These are phyloP conservation scores for Sicyos baderoa DNA, from an alignment of 306 rosid genomes.

Conservation along the genomic window DNA sequence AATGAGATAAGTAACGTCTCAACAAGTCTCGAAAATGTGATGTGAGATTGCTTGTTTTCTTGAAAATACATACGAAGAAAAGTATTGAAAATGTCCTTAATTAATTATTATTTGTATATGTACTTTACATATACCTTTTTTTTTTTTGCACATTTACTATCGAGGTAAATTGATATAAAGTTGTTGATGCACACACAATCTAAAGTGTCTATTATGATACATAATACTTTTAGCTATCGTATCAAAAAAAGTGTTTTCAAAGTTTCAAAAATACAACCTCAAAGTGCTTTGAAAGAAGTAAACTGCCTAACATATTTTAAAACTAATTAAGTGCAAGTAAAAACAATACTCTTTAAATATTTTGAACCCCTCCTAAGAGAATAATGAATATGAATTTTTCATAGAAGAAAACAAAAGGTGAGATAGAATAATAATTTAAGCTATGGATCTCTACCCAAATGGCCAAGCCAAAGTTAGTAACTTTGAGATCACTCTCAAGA, in stretches of 20 bases:
- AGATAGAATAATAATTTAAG: neutral
- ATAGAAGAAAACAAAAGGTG: neutral
- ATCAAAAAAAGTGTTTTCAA: neutral
- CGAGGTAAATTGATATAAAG: neutral
- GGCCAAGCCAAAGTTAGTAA: neutral
- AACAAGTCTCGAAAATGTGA: too few species aligned
- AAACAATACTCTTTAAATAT: neutral
- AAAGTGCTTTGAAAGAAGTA: neutral
- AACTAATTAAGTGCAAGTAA: neutral
- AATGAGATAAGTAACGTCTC: too few species aligned
- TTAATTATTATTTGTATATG: too few species aligned
- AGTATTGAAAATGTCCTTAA: too few species aligned
- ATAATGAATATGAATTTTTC: neutral
- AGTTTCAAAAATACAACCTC: neutral
- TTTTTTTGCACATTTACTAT: neutral
- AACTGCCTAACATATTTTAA: neutral
- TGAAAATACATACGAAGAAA: too few species aligned
- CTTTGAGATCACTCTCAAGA: neutral
- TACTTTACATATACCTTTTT: too few species aligned
- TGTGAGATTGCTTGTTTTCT: too few species aligned
- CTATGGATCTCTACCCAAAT: neutral
- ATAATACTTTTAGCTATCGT: neutral
- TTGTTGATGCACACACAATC: neutral
- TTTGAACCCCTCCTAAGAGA: neutral
- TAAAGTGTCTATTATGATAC: neutral